Percentiles rank a stretch among this genome's conserved stretches.
phyloP scores from a whole-genome alignment of 345 rosid genomes.

The Atalantia buxifolia region DNA sequence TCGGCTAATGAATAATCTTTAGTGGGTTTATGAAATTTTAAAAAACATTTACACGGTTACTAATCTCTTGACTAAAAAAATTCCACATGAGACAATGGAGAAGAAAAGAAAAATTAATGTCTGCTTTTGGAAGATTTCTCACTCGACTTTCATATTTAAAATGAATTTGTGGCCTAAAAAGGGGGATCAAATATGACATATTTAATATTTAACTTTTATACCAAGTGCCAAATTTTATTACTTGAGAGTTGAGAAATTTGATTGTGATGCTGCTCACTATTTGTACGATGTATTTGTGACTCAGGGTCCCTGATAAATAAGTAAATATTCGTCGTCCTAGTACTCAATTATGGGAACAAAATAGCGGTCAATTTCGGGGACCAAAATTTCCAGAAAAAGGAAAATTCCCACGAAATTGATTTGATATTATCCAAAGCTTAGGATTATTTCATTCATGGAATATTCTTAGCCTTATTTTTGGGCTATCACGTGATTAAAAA shows the following conservation, averaged over 20 bases:
- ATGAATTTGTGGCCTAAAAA: background rate
- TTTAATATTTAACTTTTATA: background rate
- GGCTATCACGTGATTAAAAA: background rate
- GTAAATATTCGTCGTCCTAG: background rate
- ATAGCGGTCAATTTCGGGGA: constrained; percentile 23
- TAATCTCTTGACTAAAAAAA: background rate
- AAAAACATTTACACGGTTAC: background rate
- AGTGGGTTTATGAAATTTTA: background rate
- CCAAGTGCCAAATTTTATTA: background rate
- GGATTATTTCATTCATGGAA: background rate
- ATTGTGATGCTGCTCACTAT: background rate
- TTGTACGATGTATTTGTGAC: background rate
- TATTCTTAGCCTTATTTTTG: background rate
- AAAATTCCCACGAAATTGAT: background rate
- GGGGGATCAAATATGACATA: background rate
- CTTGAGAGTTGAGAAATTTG: background rate
- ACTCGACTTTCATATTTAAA: background rate
- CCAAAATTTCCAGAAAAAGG: background rate
- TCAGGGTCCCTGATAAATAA: background rate
- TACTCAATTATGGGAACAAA: constrained; percentile 9
- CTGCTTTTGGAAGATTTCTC: background rate
- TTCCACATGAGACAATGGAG: background rate
- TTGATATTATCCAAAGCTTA: background rate
- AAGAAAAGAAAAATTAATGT: background rate
- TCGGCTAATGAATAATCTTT: background rate